A percentile compares a stretch with the other conserved stretches of the same genome.
phyloP scores from a whole-genome alignment of 1,284 basidiomycete genomes.

The Lignosus rhinocerotis region DNA sequence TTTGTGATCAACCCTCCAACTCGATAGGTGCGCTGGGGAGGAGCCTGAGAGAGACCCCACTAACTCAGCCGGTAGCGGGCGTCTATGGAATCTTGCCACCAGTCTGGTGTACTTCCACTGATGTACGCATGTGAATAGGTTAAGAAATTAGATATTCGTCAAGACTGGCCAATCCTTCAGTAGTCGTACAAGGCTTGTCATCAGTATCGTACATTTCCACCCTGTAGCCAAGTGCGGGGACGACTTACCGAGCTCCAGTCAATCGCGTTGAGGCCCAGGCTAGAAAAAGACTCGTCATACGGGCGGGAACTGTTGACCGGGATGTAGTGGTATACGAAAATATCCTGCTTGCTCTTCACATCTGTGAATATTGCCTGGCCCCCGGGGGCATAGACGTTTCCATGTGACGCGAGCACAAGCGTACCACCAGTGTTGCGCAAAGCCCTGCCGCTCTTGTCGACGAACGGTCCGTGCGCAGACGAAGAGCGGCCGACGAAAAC shows the following conservation, averaged over 20 bases:
- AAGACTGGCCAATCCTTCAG: conserved; percentile 15
- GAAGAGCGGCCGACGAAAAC: conserved; percentile 34
- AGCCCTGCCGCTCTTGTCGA: conserved; percentile 28
- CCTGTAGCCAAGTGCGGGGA: conserved; percentile 1
- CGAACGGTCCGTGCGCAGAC: conserved; percentile 34
- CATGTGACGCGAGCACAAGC: conserved; percentile 36
- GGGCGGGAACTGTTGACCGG: conserved; percentile 16
- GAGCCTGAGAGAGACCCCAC: no score
- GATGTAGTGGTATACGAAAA: conserved; percentile 26
- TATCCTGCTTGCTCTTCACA: conserved; percentile 19
- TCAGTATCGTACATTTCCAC: not conserved
- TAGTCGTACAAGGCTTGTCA: not conserved
- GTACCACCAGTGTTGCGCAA: conserved; percentile 32
- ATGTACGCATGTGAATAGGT: no score
- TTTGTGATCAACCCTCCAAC: no score
- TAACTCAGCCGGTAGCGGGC: no score
- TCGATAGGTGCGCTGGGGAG: no score
- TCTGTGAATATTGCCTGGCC: conserved; percentile 24
- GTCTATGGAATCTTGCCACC: no score
- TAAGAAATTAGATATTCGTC: conserved; percentile 5
- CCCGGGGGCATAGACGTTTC: conserved; percentile 30
- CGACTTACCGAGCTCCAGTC: conserved; percentile 26
- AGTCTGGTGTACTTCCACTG: no score
- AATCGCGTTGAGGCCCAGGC: conserved; percentile 22
- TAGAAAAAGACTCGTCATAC: conserved; percentile 19